phyloP scores from a whole-genome alignment of 768 basidiomycete species.

The Udeniomyces megalosporus region DNA sequence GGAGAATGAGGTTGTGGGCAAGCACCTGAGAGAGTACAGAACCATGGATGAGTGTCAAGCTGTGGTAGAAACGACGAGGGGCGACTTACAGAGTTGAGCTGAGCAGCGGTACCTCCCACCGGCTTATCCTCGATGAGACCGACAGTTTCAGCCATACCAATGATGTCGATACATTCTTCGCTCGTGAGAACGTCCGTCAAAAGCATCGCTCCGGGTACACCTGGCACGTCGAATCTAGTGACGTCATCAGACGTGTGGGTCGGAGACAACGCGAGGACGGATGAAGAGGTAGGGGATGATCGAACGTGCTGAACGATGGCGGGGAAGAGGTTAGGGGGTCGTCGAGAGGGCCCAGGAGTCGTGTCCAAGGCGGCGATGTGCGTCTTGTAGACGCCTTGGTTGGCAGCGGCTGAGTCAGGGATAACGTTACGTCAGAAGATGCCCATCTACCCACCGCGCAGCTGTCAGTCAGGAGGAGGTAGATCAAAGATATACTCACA shows the following conservation, averaged over 20 bases:
- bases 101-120: conserved; percentile 35
- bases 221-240: conserved; percentile 32
- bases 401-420: not conserved
- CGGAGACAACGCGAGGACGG: conserved; percentile 24
- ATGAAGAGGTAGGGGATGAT: conserved; percentile 22
- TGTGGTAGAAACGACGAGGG: not conserved
- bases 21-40: not conserved
- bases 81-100: conserved; percentile 33
- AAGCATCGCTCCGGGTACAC: conserved; percentile 38
- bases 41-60: not conserved
- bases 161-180: conserved; percentile 35
- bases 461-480: no score
- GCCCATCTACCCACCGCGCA: conserved; percentile 8
- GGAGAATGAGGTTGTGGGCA: conserved; percentile 16
- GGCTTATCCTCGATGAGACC: conserved; percentile 42
- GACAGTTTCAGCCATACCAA: conserved; percentile 36
- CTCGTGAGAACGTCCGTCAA: conserved; percentile 37
- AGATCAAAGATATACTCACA: no score
- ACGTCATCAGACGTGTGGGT: conserved; percentile 25
- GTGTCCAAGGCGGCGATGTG: conserved; percentile 24
- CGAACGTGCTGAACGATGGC: conserved; percentile 38
- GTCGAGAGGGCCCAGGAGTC: conserved; percentile 36
- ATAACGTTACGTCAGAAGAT: conserved; percentile 18
- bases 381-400: conserved; percentile 1
- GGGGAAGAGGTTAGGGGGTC: conserved; percentile 41